phyloP scores from a whole-genome alignment of 495 filamentous ascomycete species.

The Penicillium crystallinum region DNA sequence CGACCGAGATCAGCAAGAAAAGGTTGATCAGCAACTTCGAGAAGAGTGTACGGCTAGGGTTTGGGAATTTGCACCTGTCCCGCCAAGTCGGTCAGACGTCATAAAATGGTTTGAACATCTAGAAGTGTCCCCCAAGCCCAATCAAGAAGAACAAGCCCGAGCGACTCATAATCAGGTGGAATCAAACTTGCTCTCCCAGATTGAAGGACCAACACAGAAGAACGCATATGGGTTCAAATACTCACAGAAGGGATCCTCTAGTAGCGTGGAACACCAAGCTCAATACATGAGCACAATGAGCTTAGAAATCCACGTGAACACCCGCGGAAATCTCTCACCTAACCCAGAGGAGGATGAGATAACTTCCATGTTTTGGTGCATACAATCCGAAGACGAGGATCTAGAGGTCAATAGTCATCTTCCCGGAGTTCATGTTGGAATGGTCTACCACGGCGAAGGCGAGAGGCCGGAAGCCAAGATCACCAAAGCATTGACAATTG shows the following conservation, averaged over 20 bases:
- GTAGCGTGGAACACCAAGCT: conserved; percentile 74
- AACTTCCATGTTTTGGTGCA: conserved; percentile 84
- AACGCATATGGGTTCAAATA: conserved; percentile 82
- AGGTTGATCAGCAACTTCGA: conserved; percentile 44
- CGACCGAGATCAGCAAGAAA: conserved; percentile 49
- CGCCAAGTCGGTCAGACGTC: conserved; percentile 70
- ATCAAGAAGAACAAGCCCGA: neutral
- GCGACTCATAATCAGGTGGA: conserved; percentile 12
- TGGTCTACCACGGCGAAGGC: conserved; percentile 36
- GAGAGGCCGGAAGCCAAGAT: conserved; percentile 48
- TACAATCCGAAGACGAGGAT: conserved; percentile 65
- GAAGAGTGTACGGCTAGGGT: conserved; percentile 22
- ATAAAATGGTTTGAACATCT: conserved; percentile 56
- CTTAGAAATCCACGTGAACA: conserved; percentile 92
- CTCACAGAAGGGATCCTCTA: conserved; percentile 70
- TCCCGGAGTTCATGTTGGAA: conserved; percentile 56
- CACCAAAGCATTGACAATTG: conserved; percentile 43
- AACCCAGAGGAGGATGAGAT: conserved; percentile 90
- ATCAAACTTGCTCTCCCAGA: conserved; percentile 63
- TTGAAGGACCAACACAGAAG: conserved; percentile 83
- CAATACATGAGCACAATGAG: conserved; percentile 98
- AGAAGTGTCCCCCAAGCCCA: conserved; percentile 9
- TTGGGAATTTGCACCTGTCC: conserved; percentile 47
- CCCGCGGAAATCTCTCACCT: conserved; percentile 69
- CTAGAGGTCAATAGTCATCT: conserved; percentile 48